Percentiles rank a stretch among this genome's conserved stretches.
Evolutionary conservation across 169 alveolate genomes (phyloP).

Genomic region (Eimeria sp.): DNA sequence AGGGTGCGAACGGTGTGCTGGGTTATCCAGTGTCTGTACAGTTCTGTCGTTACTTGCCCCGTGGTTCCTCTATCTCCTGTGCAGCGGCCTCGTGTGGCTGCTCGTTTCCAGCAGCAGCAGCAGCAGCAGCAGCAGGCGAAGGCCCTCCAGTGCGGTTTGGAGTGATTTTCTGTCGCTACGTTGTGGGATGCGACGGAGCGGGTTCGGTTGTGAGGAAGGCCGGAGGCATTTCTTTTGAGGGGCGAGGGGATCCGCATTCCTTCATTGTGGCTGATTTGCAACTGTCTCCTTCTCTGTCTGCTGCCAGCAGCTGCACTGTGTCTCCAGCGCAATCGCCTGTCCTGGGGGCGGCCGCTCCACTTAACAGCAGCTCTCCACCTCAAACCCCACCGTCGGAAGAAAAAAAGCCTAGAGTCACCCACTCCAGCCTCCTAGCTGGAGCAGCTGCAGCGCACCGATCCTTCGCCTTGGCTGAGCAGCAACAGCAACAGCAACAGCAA

Average conservation of each 20-base stretch:
- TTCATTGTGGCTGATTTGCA: constrained; percentile 58
- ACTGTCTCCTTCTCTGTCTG: constrained; percentile 1
- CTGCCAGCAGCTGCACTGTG: not conserved
- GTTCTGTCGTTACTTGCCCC: constrained; percentile 1
- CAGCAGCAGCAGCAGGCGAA: constrained; percentile 49
- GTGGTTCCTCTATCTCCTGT: not conserved
- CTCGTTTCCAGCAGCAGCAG: not conserved
- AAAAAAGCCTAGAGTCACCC: too few relatives aligned
- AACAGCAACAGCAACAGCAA: constrained; percentile 25
- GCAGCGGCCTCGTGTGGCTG: not conserved
- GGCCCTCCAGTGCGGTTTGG: constrained; percentile 4
- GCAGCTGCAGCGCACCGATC: not conserved
- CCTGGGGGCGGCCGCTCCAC: not conserved
- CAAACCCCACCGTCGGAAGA: not conserved
- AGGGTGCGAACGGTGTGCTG: not conserved
- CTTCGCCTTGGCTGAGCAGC: not conserved
- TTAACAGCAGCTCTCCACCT: not conserved
- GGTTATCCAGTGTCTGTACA: constrained; percentile 57
- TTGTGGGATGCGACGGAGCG: constrained; percentile 83
- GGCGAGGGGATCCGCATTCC: not conserved
- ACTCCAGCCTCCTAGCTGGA: not conserved
- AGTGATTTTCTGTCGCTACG: constrained; percentile 15
- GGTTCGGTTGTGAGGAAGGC: constrained; percentile 63
- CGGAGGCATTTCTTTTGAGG: constrained; percentile 30
- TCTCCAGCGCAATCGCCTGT: constrained; percentile 9